Conservation (phyloP, 2,329 filamentous ascomycete species). For the Metarhizium humberi region DNA sequence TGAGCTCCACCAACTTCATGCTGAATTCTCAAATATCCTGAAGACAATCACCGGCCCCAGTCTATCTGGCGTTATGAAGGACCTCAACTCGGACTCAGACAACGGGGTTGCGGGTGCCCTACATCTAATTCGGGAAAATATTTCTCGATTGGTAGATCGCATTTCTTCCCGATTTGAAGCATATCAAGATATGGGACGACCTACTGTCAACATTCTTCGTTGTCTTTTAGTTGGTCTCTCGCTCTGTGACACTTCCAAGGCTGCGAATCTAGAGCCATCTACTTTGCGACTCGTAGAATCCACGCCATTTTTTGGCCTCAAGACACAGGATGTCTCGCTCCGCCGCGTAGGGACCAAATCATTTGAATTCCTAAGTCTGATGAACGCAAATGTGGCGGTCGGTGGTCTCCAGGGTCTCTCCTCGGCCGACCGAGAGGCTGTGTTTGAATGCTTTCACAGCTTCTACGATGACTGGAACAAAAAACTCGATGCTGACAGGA, state of each 20-base stretch:
- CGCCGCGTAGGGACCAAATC: conserved; percentile 14
- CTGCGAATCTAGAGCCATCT: conserved; percentile 28
- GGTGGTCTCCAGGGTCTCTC: conserved; percentile 36
- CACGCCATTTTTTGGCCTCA: conserved; percentile 49
- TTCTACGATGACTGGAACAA: conserved; percentile 77
- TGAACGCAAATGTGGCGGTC: conserved; percentile 29
- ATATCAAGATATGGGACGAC: conserved; percentile 78
- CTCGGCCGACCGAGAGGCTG: conserved; percentile 34
- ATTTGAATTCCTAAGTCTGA: conserved; percentile 35
- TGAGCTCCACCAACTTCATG: conserved; percentile 63
- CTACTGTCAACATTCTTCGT: conserved; percentile 68
- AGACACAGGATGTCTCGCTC: conserved; percentile 18
- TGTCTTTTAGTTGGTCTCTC: conserved; percentile 70
- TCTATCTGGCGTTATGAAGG: conserved; percentile 1
- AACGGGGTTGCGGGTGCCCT: conserved; percentile 27
- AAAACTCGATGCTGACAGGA: conserved; percentile 66
- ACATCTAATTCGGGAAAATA: conserved; percentile 41
- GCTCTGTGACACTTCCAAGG: conserved; percentile 39
- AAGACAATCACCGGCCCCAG: conserved; percentile 46
- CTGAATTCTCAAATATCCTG: conserved; percentile 71
- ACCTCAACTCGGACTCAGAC: conserved; percentile 12
- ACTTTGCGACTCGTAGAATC: conserved; percentile 31
- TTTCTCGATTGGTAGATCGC: conserved; percentile 61
- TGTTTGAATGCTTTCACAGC: conserved; percentile 59
- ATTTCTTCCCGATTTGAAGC: conserved; percentile 61